Base-by-base conservation (phyloP, 805 yeast genomes). In the Wickerhamomyces mucosus region DNA sequence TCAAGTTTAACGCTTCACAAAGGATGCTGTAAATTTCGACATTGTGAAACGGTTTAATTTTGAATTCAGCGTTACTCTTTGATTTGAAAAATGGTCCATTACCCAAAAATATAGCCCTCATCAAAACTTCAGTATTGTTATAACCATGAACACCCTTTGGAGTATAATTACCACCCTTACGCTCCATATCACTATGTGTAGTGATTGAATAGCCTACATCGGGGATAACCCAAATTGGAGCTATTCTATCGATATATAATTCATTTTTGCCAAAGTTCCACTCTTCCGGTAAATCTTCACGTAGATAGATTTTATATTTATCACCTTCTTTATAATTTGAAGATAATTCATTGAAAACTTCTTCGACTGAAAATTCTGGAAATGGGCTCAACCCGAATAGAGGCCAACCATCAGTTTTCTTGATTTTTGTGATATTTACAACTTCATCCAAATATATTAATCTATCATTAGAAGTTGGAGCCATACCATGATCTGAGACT, bases 401-500 rank as follows among this genome's bases (percentile, higher is more conserved):
- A n/a, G 95, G 95, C 86, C 89, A 81, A 14, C 92, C 95, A 46
- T 79, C 86, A 19, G 67, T 57, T 44, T 77, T 75, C 37, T 75
- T 77, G 28, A 82, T 65, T 35, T 64, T 61, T 3, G 46, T 42
- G 2, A 52, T 45, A 44, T 74, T 75, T 9, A 84, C 55, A 13
- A 83, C 38, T 40, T 85, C 92, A 51, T 85, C 95, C 38, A 88
- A 54, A 39, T 72, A 73, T 2, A 86, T 57, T 9, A 83, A 52
- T 37, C 95, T 59, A 10, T 75, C 71, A 40, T 75, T 69, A 1
- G 83, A 68, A 2, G 94, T 80, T 6, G 95, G 89, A 0, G 94
- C 78, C 95, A 85, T 86, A 9, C 96, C 96, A 51, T 86, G 96
- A 53, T 88, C 96, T 27, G 95, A 82, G 4, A 88, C 80, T 26